Base-by-base conservation (phyloP, 192 early-diverging fungal species). In the Phycomyces blakesleeanus region DNA sequence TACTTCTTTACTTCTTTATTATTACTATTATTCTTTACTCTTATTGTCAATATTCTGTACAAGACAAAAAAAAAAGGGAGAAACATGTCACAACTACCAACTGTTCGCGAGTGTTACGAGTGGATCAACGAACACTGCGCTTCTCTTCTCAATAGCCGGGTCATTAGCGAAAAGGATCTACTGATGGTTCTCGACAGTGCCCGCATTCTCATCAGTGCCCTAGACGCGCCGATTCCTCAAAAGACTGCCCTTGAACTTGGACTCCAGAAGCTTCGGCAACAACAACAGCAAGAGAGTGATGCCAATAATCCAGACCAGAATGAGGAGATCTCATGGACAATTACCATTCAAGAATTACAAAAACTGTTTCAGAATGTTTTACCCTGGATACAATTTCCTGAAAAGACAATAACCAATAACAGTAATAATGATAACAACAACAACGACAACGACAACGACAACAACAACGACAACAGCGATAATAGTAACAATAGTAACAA, bases 101-200 rank as follows among this genome's bases (percentile, higher is more conserved):
- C 44, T 47, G 44, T 47, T 47, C 15, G 44, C 15, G 44, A 47
- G 11, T 47, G 44, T 47, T 47, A 47, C 18, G 44, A 14, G 18
- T 47, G 44, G 44, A 18, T 47, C 44, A 47, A 14, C 18, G 44
- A 47, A 18, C 44, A 47, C 44, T 47, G 44, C 18, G 18, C 12
- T 12, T 14, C 44, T n/a, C 44, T 47, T 18, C 44, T 47, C 18
- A n/a, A 47, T 12, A 47, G 15, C 18, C 2, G 3, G 11, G 44
- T 47, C 15, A 34, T 34, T 34, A 11, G 18, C 12, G 44, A 47
- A 47, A 14, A 47, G 18, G 44, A 47, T 18, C 12, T 57, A 6
- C 56, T 39, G 15, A 57, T 37, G n/a, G 34, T 37, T n/a, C 29
- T 57, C 18, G 56, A 57, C 34, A 57, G 56, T 24, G 39, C 56